phyloP scores from a whole-genome alignment of 345 rosid species.

The Syzygium aqueum region DNA sequence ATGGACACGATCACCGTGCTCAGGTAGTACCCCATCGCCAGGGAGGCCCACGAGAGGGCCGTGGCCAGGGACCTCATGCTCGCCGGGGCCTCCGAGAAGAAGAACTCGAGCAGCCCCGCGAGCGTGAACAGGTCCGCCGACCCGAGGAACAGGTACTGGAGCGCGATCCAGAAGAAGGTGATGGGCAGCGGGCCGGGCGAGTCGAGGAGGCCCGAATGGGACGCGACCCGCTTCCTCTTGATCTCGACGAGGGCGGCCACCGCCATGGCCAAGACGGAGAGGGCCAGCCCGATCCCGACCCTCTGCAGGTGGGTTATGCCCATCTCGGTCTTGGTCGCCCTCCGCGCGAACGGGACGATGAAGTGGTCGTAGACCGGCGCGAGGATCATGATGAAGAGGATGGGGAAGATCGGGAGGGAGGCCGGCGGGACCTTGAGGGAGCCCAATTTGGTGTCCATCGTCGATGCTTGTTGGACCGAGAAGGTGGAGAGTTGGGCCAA shows the following conservation, averaged over 20 bases:
- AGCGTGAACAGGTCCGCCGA: slow-evolving; percentile 17
- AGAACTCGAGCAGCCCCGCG: slow-evolving; percentile 23
- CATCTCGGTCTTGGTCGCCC: slow-evolving; percentile 8
- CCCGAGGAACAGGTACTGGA: slow-evolving; percentile 21
- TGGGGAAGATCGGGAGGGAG: slow-evolving; percentile 15
- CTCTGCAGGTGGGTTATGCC: slow-evolving; percentile 22
- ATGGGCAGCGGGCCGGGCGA: slow-evolving; percentile 7
- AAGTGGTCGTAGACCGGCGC: slow-evolving; percentile 15
- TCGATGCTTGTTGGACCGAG: slow-evolving; percentile 19
- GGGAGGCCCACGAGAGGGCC: slow-evolving; percentile 16
- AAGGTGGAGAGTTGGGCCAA: slow-evolving; percentile 18
- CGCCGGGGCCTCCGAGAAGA: slow-evolving; percentile 21
- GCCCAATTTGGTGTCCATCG: slow-evolving; percentile 19
- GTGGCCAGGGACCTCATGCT: slow-evolving; percentile 22
- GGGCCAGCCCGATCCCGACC: slow-evolving; percentile 17
- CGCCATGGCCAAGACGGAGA: slow-evolving; percentile 13
- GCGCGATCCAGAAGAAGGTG: slow-evolving; percentile 17
- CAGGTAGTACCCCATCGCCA: slow-evolving; percentile 20
- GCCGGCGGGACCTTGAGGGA: slow-evolving; percentile 21
- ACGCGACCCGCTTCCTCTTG: slow-evolving; percentile 9
- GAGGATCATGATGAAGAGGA: slow-evolving; percentile 11
- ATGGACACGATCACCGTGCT: slow-evolving; percentile 21
- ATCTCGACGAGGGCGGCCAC: slow-evolving; percentile 21
- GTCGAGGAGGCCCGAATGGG: background rate
- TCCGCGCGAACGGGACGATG: slow-evolving; percentile 13